phyloP scores from a whole-genome alignment of 148 eudicot genomes.

The Rhododendron williamsianum region DNA sequence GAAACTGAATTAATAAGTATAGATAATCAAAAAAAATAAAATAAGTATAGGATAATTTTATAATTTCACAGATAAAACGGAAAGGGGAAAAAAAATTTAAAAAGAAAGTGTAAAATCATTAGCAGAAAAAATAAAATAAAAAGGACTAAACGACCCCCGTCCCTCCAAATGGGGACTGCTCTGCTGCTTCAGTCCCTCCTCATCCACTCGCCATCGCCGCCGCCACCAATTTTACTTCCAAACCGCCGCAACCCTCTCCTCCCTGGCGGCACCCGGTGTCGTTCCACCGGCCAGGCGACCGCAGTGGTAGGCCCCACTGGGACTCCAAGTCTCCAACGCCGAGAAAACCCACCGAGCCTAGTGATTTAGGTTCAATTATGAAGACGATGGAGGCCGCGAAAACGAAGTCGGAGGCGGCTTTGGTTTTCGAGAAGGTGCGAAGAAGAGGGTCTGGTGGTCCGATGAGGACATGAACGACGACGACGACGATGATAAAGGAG shows the following conservation, averaged over 20 bases:
- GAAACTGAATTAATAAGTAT: too few relatives aligned
- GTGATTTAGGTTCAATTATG: constrained; percentile 24
- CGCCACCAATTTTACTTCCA: background rate
- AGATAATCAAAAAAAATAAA: too few relatives aligned
- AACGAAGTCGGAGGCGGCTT: constrained; percentile 8
- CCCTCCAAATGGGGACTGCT: background rate
- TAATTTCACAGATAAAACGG: too few relatives aligned
- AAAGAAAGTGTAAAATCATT: too few relatives aligned
- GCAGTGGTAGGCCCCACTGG: background rate
- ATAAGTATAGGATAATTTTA: too few relatives aligned
- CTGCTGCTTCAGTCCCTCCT: background rate
- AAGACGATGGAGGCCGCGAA: background rate
- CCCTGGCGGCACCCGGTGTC: background rate
- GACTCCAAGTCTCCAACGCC: constrained; percentile 14
- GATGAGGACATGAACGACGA: constrained; percentile 43
- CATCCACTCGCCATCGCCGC: background rate
- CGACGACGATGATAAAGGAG: constrained; percentile 22
- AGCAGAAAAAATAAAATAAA: too few relatives aligned
- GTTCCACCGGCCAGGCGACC: background rate
- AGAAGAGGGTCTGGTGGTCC: constrained; percentile 57
- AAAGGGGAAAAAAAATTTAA: too few relatives aligned
- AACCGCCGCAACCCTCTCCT: background rate
- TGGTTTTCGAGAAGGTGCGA: constrained; percentile 21
- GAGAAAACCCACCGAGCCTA: constrained; percentile 14
- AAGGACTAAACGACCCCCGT: background rate